These are phyloP conservation scores for Potentilla sterilis DNA, from an alignment of 306 rosid species.

Conservation along the genomic window DNA sequence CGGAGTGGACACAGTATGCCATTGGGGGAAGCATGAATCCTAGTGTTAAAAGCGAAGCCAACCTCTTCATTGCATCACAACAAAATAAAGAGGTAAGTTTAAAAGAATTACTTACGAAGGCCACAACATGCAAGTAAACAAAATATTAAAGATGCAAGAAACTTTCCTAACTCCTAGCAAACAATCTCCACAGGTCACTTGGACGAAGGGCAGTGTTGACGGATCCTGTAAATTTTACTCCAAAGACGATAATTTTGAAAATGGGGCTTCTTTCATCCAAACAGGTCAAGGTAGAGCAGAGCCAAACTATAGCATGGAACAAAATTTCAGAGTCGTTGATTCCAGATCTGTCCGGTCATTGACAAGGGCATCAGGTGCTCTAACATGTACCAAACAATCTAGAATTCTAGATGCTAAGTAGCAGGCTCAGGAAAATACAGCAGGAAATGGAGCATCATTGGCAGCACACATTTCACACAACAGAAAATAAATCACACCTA, in stretches of 20 bases:
- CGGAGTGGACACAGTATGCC: slow-evolving; percentile 34
- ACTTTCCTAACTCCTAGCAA: background rate
- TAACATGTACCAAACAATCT: slow-evolving; percentile 25
- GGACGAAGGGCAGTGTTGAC: slow-evolving; percentile 5
- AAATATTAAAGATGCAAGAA: background rate
- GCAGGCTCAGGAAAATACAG: background rate
- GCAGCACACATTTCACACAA: background rate
- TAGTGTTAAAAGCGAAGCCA: slow-evolving; percentile 34
- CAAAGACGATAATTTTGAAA: slow-evolving; percentile 35
- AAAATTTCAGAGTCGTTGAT: slow-evolving; percentile 28
- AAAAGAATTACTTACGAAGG: background rate
- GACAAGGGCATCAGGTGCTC: slow-evolving; percentile 43
- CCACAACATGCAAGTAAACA: background rate
- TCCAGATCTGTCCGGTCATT: slow-evolving; percentile 30
- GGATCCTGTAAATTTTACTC: slow-evolving; percentile 32
- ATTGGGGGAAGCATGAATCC: slow-evolving; percentile 42
- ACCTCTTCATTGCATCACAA: slow-evolving; percentile 37
- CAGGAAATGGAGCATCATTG: background rate
- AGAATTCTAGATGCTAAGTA: slow-evolving; percentile 26
- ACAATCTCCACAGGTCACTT: slow-evolving; percentile 5
- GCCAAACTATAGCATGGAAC: slow-evolving; percentile 30
- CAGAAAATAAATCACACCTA: background rate
- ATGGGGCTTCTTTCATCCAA: slow-evolving; percentile 38
- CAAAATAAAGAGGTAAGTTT: slow-evolving; percentile 24
- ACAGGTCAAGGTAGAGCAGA: slow-evolving; percentile 22